Evolutionary conservation across 768 basidiomycete genomes (phyloP).

Genomic region (Galerina marginata): DNA sequence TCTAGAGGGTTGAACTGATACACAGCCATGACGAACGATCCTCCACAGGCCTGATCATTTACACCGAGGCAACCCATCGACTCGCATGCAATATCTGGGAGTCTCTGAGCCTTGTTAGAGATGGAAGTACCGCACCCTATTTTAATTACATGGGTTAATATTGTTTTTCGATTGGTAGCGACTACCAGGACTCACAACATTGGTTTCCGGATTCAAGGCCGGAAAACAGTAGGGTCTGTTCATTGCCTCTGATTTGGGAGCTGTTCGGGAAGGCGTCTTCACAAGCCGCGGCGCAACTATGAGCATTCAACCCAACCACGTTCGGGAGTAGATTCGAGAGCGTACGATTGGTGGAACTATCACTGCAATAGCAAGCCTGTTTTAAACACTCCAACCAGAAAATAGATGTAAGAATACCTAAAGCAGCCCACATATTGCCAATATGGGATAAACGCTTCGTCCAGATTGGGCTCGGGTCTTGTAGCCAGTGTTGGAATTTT

Average conservation of each 20-base stretch:
- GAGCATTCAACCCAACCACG: not conserved
- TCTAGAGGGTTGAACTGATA: conserved; percentile 10
- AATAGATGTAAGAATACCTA: not conserved
- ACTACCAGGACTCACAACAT: conserved; percentile 8
- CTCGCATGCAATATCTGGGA: conserved; percentile 20
- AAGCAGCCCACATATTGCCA: conserved; percentile 17
- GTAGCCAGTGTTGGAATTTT: conserved; percentile 9
- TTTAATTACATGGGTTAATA: not conserved
- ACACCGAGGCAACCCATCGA: conserved; percentile 12
- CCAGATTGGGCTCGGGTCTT: not conserved
- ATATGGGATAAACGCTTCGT: not conserved
- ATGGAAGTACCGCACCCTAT: conserved; percentile 12
- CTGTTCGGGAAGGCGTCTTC: conserved; percentile 1
- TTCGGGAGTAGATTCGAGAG: not conserved
- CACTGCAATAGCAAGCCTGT: not conserved
- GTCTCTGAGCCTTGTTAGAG: not conserved
- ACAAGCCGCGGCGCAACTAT: not conserved
- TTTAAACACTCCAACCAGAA: not conserved
- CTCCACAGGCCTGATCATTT: conserved; percentile 15
- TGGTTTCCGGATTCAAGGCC: conserved; percentile 13
- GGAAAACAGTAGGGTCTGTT: not conserved
- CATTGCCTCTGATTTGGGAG: not conserved
- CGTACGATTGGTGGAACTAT: not conserved
- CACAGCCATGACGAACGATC: conserved; percentile 5
- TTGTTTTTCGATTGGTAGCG: too few relatives aligned